Conservation (phyloP, 2,329 filamentous ascomycete genomes). For the Cercospora sp. region DNA sequence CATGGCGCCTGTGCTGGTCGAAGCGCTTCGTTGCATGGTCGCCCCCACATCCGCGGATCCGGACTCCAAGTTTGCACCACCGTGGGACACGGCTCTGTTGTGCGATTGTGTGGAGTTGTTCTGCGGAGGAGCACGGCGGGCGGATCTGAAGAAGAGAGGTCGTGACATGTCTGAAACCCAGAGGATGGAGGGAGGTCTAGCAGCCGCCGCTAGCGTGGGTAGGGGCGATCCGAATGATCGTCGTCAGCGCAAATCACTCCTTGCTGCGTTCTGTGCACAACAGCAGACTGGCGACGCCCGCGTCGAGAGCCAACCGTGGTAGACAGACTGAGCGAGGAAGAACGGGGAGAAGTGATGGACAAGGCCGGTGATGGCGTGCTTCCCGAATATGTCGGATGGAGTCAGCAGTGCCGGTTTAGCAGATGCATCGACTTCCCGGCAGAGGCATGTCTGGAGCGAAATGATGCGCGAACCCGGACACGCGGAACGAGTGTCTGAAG, state of each 20-base stretch:
- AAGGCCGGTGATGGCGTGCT: neutral
- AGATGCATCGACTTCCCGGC: neutral
- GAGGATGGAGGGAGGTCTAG: conserved; percentile 2
- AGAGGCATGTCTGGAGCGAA: neutral
- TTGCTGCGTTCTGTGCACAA: neutral
- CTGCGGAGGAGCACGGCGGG: conserved; percentile 18
- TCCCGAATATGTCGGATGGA: neutral
- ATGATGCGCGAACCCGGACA: neutral
- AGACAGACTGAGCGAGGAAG: neutral
- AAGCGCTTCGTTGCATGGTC: conserved; percentile 21
- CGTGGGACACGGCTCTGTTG: conserved; percentile 17
- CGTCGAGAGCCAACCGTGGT: neutral
- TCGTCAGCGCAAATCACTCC: neutral
- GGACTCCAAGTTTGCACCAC: neutral
- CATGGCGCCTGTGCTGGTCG: conserved; percentile 13
- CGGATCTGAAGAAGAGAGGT: conserved; percentile 24
- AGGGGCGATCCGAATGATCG: neutral
- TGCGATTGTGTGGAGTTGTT: conserved; percentile 16
- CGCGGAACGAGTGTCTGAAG: neutral
- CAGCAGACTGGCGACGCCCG: neutral
- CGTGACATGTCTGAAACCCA: conserved; percentile 21
- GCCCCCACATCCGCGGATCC: conserved; percentile 8
- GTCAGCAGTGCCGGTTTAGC: neutral
- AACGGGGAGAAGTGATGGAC: neutral
- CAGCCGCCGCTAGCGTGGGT: conserved; percentile 1